Evolutionary conservation across 2,329 filamentous ascomycete genomes (phyloP).

Genomic region (Tolypocladium inflatum): DNA sequence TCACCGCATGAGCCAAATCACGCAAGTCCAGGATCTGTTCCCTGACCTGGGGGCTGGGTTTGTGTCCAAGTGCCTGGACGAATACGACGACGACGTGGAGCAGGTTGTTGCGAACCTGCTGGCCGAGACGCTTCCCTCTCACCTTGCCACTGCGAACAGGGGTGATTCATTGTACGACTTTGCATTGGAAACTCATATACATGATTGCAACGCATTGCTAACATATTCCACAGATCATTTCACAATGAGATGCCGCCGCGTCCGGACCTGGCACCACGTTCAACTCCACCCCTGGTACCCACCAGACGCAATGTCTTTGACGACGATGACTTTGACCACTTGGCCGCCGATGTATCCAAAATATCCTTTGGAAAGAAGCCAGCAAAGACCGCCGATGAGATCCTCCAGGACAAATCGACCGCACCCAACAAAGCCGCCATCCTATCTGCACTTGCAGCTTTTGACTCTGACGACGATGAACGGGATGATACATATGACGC

Average conservation of each 20-base stretch:
- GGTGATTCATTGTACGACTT: constrained; percentile 50
- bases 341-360: constrained; percentile 55
- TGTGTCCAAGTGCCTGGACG: constrained; percentile 66
- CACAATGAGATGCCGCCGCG: constrained; percentile 13
- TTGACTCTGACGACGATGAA: constrained; percentile 93
- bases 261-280: constrained; percentile 42
- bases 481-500: constrained; percentile 94
- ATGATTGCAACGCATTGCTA: constrained; percentile 4
- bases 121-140: constrained; percentile 62
- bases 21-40: constrained; percentile 89
- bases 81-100: constrained; percentile 70
- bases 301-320: constrained; percentile 68
- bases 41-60: constrained; percentile 80
- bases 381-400: constrained; percentile 57
- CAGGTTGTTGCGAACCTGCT: constrained; percentile 73
- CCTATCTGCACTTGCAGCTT: constrained; percentile 74
- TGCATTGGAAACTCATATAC: not conserved
- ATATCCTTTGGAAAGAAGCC: constrained; percentile 71
- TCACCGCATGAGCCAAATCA: constrained; percentile 75
- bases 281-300: constrained; percentile 48
- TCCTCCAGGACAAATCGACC: constrained; percentile 55
- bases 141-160: constrained; percentile 56
- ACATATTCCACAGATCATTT: constrained; percentile 15
- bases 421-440: constrained; percentile 77
- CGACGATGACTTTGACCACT: constrained; percentile 66